phyloP scores from a whole-genome alignment of 208 protist species.

The Naegleria gruberi region DNA sequence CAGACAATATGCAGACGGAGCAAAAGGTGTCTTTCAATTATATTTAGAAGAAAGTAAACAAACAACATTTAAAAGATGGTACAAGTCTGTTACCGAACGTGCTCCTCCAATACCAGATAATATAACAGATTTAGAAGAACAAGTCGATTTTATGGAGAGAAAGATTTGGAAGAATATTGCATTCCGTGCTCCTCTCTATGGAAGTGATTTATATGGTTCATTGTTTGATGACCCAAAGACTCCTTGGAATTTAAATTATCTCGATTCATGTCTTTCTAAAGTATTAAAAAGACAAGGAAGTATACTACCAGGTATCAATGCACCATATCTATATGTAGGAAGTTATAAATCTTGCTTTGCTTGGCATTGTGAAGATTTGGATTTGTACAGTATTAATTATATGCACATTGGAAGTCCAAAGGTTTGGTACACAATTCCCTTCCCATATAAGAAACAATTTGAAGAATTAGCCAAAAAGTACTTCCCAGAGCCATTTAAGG shows the following conservation, averaged over 20 bases:
- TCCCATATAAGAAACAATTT: conserved; percentile 30
- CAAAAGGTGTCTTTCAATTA: background rate
- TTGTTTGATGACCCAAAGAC: background rate
- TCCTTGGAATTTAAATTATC: conserved; percentile 11
- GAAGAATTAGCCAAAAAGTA: conserved; percentile 38
- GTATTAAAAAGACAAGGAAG: background rate
- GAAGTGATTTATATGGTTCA: background rate
- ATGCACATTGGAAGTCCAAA: conserved; percentile 52
- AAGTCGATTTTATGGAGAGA: background rate
- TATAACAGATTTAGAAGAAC: background rate
- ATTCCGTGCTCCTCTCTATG: background rate
- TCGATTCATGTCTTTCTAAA: background rate
- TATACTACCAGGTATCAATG: background rate
- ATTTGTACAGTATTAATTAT: conserved; percentile 59
- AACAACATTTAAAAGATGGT: background rate
- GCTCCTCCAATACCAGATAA: background rate
- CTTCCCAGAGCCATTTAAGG: conserved; percentile 36
- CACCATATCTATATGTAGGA: conserved; percentile 9
- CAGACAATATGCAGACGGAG: background rate
- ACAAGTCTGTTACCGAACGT: background rate
- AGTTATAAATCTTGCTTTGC: background rate
- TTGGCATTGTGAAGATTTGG: conserved; percentile 49
- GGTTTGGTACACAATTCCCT: conserved; percentile 49
- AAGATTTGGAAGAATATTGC: conserved; percentile 20
- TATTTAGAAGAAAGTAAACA: background rate